These are phyloP conservation scores for Metschnikowia koreensis DNA, from an alignment of 805 yeast genomes.

Conservation along the genomic window DNA sequence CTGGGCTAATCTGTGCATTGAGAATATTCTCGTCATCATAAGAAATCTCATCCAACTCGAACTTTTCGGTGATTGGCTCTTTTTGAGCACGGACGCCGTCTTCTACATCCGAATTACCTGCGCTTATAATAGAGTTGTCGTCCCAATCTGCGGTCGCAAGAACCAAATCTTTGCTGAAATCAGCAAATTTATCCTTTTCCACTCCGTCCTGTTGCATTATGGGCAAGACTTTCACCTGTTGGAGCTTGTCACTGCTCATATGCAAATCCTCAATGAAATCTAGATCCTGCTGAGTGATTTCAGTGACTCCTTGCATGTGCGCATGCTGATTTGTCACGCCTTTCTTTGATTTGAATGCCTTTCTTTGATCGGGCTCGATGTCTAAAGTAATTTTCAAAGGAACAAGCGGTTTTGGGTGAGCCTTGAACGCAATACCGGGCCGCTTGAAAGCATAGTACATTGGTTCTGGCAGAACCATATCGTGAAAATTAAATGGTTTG, in stretches of 20 bases:
- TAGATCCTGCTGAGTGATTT: constrained; percentile 33
- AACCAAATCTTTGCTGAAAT: constrained; percentile 53
- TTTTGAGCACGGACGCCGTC: neutral
- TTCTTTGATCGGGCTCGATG: constrained; percentile 58
- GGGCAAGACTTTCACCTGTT: constrained; percentile 25
- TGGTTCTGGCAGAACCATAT: constrained; percentile 63
- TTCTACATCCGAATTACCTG: constrained; percentile 28
- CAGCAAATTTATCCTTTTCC: constrained; percentile 37
- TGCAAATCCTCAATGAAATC: constrained; percentile 29
- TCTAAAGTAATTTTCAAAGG: constrained; percentile 64
- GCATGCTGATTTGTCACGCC: constrained; percentile 9
- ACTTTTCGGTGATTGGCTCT: constrained; percentile 7
- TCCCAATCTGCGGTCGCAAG: constrained; percentile 80
- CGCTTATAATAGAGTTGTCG: constrained; percentile 59
- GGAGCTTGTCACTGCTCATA: constrained; percentile 18
- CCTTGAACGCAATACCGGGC: constrained; percentile 41
- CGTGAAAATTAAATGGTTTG: constrained; percentile 60
- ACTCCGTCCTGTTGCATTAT: constrained; percentile 34
- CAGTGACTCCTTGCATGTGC: constrained; percentile 8
- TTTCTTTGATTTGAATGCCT: constrained; percentile 42
- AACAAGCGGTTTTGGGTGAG: constrained; percentile 43
- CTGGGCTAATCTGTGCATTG: constrained; percentile 54
- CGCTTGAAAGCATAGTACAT: constrained; percentile 50
- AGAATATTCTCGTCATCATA: constrained; percentile 72
- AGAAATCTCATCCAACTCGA: constrained; percentile 32